Conservation (phyloP, 2,329 filamentous ascomycete species). For the Proliferodiscus dingleyae region DNA sequence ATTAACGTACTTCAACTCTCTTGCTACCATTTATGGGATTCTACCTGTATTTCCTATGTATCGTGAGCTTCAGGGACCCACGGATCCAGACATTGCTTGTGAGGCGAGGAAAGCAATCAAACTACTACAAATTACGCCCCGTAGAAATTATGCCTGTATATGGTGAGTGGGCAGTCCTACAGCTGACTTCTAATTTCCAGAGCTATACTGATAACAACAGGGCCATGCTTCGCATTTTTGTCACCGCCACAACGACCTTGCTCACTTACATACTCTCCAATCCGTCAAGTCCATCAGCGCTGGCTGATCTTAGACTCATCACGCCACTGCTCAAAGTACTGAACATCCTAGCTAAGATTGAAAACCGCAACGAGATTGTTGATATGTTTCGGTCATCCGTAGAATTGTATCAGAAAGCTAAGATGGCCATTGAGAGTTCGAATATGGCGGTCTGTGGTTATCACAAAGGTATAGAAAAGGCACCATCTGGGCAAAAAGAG, state of each 20-base stretch:
- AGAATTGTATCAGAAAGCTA: constrained; percentile 12
- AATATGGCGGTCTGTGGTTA: too few relatives aligned
- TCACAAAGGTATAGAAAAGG: too few relatives aligned
- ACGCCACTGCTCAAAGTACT: constrained; percentile 17
- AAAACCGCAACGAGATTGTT: constrained; percentile 4
- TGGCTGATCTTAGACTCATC: constrained; percentile 13
- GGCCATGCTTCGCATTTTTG: constrained; percentile 19
- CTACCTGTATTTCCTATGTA: background rate
- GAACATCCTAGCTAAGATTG: constrained; percentile 6
- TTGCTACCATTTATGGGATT: constrained; percentile 12
- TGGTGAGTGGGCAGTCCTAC: too few relatives aligned
- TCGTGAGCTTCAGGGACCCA: background rate
- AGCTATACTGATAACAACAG: constrained; percentile 5
- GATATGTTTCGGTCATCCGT: constrained; percentile 12
- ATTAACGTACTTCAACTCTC: constrained; percentile 15
- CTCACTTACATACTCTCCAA: constrained; percentile 11
- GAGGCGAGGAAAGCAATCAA: constrained; percentile 18
- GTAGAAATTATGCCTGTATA: constrained; percentile 17
- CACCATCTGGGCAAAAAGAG: too few relatives aligned
- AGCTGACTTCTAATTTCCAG: too few relatives aligned
- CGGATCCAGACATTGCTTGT: background rate
- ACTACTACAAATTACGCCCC: constrained; percentile 14
- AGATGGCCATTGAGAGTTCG: constrained; percentile 4
- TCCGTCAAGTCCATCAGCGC: constrained; percentile 8
- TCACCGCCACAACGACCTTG: constrained; percentile 16